Conservation (phyloP, 306 rosid genomes). For the Dicorynia guianensis region DNA sequence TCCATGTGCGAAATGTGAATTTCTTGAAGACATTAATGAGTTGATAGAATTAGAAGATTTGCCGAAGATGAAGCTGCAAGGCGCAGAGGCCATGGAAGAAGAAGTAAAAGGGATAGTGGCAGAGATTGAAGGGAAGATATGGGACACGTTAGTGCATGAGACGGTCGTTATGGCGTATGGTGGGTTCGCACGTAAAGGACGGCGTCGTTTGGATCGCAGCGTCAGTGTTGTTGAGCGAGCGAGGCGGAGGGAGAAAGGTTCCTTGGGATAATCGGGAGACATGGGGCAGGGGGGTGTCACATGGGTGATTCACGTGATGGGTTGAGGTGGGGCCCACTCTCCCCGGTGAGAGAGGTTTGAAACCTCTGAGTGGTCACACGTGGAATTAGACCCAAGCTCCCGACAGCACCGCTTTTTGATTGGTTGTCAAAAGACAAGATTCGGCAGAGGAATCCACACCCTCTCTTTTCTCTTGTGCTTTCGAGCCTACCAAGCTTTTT, state of each 20-base stretch:
- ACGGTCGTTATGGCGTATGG: conserved; percentile 36
- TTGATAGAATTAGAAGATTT: conserved; percentile 64
- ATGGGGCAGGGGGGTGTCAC: conserved; percentile 39
- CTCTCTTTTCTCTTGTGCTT: conserved; percentile 3
- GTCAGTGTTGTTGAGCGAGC: no score
- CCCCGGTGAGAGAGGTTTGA: no score
- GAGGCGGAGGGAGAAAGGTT: not conserved
- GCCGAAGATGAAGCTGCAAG: conserved; percentile 38
- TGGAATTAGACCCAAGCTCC: conserved; percentile 41
- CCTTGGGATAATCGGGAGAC: not conserved
- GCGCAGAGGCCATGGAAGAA: conserved; percentile 54
- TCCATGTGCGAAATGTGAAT: conserved; percentile 63
- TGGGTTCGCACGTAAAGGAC: conserved; percentile 17
- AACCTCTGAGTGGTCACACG: conserved; percentile 48
- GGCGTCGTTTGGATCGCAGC: conserved; percentile 39
- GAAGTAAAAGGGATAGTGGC: conserved; percentile 61
- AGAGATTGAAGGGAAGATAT: conserved; percentile 70
- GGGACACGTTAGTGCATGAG: conserved; percentile 75
- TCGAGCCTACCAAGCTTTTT: not conserved
- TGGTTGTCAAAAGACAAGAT: conserved; percentile 58
- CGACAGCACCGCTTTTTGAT: conserved; percentile 51
- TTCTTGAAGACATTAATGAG: conserved; percentile 77
- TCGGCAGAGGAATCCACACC: conserved; percentile 63
- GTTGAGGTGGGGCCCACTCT: conserved; percentile 46
- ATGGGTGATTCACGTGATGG: conserved; percentile 63